Conservation (phyloP, 768 basidiomycete genomes). For the Chiua virens region DNA sequence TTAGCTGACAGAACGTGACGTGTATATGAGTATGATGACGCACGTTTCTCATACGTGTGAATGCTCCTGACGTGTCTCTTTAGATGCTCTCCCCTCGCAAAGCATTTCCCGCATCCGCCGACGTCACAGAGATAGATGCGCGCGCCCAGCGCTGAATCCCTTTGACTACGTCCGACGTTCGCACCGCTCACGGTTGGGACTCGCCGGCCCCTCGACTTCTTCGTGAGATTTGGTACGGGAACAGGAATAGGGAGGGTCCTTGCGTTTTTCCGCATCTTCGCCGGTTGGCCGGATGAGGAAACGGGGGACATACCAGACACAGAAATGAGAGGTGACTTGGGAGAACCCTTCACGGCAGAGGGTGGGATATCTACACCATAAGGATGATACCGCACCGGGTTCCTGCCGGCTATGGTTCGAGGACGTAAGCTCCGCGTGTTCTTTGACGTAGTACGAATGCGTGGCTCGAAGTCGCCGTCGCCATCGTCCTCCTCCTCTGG, state of each 20-base stretch:
- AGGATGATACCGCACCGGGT: slow-evolving; percentile 34
- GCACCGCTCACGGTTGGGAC: slow-evolving; percentile 53
- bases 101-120: slow-evolving; percentile 83
- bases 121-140: slow-evolving; percentile 76
- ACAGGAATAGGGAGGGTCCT: slow-evolving; percentile 54
- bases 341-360: slow-evolving; percentile 31
- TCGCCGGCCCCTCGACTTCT: slow-evolving; percentile 67
- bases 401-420: slow-evolving; percentile 34
- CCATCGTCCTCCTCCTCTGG: slow-evolving; percentile 31
- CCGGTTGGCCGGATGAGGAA: slow-evolving; percentile 23
- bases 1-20: slow-evolving; percentile 12
- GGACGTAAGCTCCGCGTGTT: slow-evolving; percentile 38
- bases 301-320: slow-evolving; percentile 28
- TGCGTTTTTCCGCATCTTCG: slow-evolving; percentile 34
- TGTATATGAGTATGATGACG: slow-evolving; percentile 27
- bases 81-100: slow-evolving; percentile 85
- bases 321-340: slow-evolving; percentile 33
- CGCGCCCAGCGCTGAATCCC: slow-evolving; percentile 38
- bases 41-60: slow-evolving; percentile 92
- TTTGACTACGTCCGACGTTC: slow-evolving; percentile 27
- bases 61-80: slow-evolving; percentile 88
- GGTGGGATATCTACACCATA: slow-evolving; percentile 28
- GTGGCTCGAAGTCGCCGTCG: slow-evolving; percentile 36
- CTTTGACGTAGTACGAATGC: slow-evolving; percentile 35
- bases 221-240: slow-evolving; percentile 67